These are phyloP conservation scores for Diplodia scrobiculata DNA, from an alignment of 2,329 filamentous ascomycete species.

Conservation along the genomic window DNA sequence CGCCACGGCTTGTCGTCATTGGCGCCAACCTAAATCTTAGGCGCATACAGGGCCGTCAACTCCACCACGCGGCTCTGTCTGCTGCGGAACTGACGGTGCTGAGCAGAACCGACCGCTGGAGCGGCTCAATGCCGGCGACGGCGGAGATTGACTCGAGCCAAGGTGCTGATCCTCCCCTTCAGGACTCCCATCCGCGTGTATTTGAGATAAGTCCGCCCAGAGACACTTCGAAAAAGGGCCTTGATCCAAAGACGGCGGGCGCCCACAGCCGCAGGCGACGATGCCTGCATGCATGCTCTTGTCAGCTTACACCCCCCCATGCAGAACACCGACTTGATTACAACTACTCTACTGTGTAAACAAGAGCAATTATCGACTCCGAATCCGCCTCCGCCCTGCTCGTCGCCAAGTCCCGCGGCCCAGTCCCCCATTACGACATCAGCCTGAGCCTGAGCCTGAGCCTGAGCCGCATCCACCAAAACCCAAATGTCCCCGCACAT, in stretches of 20 bases:
- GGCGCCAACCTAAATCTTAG: not conserved
- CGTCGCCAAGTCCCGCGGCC: not conserved
- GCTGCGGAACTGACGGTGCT: too few relatives aligned
- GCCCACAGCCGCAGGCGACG: too few relatives aligned
- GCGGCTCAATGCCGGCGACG: not conserved
- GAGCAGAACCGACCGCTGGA: not conserved
- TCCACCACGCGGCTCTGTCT: not conserved
- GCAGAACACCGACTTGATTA: constrained; percentile 4
- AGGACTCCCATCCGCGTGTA: not conserved
- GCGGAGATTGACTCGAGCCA: constrained; percentile 14
- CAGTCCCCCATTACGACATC: not conserved
- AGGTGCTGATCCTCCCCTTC: not conserved
- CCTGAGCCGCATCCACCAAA: too few relatives aligned
- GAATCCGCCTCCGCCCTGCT: not conserved
- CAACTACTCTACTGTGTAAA: constrained; percentile 11
- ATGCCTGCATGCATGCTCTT: constrained; percentile 8
- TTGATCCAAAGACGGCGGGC: too few relatives aligned
- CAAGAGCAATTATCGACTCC: not conserved
- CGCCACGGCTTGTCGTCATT: not conserved
- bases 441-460: not conserved
- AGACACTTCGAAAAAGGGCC: too few relatives aligned
- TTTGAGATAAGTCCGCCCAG: not conserved
- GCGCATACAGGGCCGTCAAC: not conserved
- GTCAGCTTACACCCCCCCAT: constrained; percentile 8
- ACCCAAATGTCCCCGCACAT: too few relatives aligned